phyloP scores from a whole-genome alignment of 2,329 filamentous ascomycete genomes.

The Penicillium sp. region DNA sequence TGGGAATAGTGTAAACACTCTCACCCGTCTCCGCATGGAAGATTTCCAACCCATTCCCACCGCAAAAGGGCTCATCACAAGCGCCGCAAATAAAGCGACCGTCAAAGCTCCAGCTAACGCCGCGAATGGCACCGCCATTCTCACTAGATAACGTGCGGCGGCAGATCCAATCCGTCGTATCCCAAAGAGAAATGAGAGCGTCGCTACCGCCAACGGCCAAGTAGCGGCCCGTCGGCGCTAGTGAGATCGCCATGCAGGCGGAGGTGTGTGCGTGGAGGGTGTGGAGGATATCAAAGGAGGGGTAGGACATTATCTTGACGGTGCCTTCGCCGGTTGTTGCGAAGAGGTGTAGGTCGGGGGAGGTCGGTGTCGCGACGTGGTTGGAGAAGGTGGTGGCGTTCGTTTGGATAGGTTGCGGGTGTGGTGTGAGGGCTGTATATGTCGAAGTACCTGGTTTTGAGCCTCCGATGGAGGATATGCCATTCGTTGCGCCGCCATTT shows the following conservation, averaged over 20 bases:
- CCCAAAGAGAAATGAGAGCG: slow-evolving; percentile 54
- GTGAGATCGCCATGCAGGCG: slow-evolving; percentile 49
- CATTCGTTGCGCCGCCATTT: slow-evolving; percentile 16
- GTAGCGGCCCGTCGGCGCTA: slow-evolving; percentile 52
- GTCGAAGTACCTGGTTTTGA: slow-evolving; percentile 27
- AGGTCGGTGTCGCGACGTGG: slow-evolving; percentile 37
- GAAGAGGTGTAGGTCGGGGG: slow-evolving; percentile 46
- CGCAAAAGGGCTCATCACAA: slow-evolving; percentile 49
- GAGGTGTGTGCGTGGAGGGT: slow-evolving; percentile 53
- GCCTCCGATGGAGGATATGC: slow-evolving; percentile 9
- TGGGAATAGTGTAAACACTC: slow-evolving; percentile 49
- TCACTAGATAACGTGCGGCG: slow-evolving; percentile 49
- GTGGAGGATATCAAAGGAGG: slow-evolving; percentile 47
- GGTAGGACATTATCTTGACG: slow-evolving; percentile 52
- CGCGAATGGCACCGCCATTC: slow-evolving; percentile 49
- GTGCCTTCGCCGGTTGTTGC: slow-evolving; percentile 53
- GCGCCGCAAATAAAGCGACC: slow-evolving; percentile 52
- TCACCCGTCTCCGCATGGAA: slow-evolving; percentile 55
- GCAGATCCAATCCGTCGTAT: slow-evolving; percentile 55
- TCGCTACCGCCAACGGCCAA: slow-evolving; percentile 53
- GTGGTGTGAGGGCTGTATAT: slow-evolving; percentile 45
- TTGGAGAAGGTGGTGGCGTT: slow-evolving; percentile 53
- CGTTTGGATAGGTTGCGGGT: slow-evolving; percentile 50
- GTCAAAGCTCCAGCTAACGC: slow-evolving; percentile 55
- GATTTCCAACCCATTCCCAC: slow-evolving; percentile 49